These are phyloP conservation scores for Mesostigma viride DNA, from an alignment of 139 green algal species.

Conservation along the genomic window DNA sequence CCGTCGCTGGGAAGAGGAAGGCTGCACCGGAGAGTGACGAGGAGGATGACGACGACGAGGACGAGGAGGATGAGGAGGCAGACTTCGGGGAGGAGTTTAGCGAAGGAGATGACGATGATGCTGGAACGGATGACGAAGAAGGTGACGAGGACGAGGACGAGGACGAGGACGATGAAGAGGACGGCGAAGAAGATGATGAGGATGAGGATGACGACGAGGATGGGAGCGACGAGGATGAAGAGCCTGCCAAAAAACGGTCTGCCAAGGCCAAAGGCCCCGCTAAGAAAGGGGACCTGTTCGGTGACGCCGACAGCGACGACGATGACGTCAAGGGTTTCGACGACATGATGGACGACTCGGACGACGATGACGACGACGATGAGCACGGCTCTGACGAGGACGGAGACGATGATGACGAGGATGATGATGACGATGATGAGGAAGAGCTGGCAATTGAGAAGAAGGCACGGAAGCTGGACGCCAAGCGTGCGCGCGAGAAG, in stretches of 20 bases:
- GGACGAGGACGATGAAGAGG: slow-evolving; percentile 15
- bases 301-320: slow-evolving; percentile 26
- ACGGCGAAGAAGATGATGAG: slow-evolving; percentile 19
- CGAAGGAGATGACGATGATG: background rate
- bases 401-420: slow-evolving; percentile 15
- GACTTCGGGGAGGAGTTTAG: background rate
- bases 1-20: too few relatives aligned
- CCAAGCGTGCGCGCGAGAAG: slow-evolving; percentile 17
- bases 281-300: slow-evolving; percentile 2
- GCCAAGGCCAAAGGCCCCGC: too few relatives aligned
- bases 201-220: slow-evolving; percentile 15
- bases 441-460: slow-evolving; percentile 16
- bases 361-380: slow-evolving; percentile 3
- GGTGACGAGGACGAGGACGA: slow-evolving; percentile 13
- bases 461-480: slow-evolving; percentile 20
- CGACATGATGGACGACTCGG: slow-evolving; percentile 5
- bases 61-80: background rate
- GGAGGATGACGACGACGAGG: background rate
- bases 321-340: background rate
- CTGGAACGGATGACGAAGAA: slow-evolving; percentile 9
- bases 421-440: slow-evolving; percentile 7
- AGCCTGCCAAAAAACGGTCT: too few relatives aligned
- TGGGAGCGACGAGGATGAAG: slow-evolving; percentile 3
- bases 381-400: slow-evolving; percentile 5
- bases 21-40: slow-evolving; percentile 5